Evolutionary conservation across 768 basidiomycete genomes (phyloP).

Genomic region (Hericium erinaceus): DNA sequence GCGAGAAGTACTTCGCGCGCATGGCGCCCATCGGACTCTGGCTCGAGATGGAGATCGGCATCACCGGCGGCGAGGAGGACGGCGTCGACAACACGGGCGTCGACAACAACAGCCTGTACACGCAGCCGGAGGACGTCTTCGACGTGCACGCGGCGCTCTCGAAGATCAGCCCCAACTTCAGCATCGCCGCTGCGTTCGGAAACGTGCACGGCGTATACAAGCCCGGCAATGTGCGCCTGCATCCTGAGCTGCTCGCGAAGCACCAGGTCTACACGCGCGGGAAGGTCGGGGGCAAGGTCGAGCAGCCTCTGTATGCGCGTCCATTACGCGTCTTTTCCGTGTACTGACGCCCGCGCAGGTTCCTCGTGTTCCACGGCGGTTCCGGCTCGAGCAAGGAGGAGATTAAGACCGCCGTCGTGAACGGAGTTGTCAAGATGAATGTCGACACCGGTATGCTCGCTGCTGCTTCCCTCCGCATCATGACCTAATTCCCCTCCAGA

Average conservation of each 20-base stretch:
- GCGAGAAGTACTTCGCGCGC: conserved; percentile 90
- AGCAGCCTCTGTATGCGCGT: conserved; percentile 74
- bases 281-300: conserved; percentile 52
- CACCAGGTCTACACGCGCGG: conserved; percentile 73
- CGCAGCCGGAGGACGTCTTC: conserved; percentile 92
- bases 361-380: conserved; percentile 99
- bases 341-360: conserved; percentile 34
- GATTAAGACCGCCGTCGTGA: conserved; percentile 80
- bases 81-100: conserved; percentile 96
- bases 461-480: neutral
- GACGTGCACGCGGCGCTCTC: conserved; percentile 83
- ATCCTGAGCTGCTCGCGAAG: conserved; percentile 84
- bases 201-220: conserved; percentile 99
- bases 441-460: conserved; percentile 65
- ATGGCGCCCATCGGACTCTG: conserved; percentile 88
- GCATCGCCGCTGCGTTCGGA: conserved; percentile 96
- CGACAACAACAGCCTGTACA: conserved; percentile 92
- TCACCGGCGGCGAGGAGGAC: conserved; percentile 99
- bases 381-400: conserved; percentile 96
- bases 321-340: neutral
- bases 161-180: conserved; percentile 86
- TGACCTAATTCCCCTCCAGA: conserved; percentile 31
- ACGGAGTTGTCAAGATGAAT: conserved; percentile 99
- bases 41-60: conserved; percentile 99
- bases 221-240: conserved; percentile 92